A percentile compares a stretch with the other conserved stretches of the same genome.
These are phyloP conservation scores for Handroanthus guayacan DNA, from an alignment of 257 asterid species.

Conservation along the genomic window DNA sequence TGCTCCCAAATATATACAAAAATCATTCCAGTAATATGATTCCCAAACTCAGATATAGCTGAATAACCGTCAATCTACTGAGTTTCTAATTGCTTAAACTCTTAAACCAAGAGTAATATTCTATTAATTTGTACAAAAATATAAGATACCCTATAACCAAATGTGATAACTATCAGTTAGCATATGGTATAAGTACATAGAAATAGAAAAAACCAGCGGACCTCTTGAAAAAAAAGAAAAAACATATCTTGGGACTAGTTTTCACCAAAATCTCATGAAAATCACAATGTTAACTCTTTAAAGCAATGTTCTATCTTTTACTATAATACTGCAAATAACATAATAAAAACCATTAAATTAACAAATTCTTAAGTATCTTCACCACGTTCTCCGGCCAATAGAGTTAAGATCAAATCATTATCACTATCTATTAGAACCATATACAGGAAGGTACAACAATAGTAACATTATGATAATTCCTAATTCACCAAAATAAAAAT, in stretches of 20 bases:
- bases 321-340: background rate
- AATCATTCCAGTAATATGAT: conserved; percentile 14
- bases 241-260: background rate
- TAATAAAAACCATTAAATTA: background rate
- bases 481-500: conserved; percentile 6
- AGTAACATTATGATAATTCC: background rate
- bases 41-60: background rate
- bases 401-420: background rate
- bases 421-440: background rate
- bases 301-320: background rate
- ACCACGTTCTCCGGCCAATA: background rate
- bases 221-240: background rate
- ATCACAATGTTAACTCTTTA: background rate
- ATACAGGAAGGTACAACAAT: conserved; percentile 5
- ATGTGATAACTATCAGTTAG: background rate
- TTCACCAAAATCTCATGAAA: background rate
- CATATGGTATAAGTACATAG: background rate
- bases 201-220: conserved; percentile 22
- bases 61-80: conserved; percentile 21
- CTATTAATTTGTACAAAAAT: background rate
- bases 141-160: conserved; percentile 2
- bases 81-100: conserved; percentile 11
- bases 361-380: background rate
- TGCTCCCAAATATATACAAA: background rate
- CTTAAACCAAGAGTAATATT: conserved; percentile 7